Conservation (phyloP, 2,329 filamentous ascomycete species). For the Lecanicillium sp. region DNA sequence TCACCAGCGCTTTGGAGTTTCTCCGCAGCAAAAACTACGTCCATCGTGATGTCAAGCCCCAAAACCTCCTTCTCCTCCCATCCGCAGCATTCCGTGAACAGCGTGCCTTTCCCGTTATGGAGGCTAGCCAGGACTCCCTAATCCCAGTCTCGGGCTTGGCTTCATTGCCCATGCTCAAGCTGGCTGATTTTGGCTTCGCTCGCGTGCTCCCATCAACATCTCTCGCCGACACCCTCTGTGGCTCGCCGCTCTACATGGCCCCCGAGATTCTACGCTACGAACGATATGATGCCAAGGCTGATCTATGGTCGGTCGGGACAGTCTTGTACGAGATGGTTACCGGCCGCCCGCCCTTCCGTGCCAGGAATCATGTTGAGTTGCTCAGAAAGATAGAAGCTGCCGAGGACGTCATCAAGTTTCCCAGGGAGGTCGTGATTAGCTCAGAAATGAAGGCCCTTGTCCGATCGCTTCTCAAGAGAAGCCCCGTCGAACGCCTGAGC, state of each 20-base stretch:
- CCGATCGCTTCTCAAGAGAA: constrained; percentile 72
- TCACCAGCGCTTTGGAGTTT: constrained; percentile 86
- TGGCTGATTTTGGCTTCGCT: constrained; percentile 98
- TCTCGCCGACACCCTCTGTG: constrained; percentile 90
- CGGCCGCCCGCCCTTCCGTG: constrained; percentile 83
- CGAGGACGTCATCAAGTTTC: constrained; percentile 79
- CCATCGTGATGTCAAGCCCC: constrained; percentile 94
- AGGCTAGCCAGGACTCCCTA: constrained; percentile 69
- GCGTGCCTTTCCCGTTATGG: constrained; percentile 53
- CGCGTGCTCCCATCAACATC: constrained; percentile 84
- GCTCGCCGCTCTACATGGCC: constrained; percentile 96
- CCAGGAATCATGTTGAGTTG: constrained; percentile 89
- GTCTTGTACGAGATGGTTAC: constrained; percentile 94
- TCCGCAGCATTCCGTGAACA: constrained; percentile 62
- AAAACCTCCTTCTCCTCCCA: constrained; percentile 87
- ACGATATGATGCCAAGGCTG: constrained; percentile 93
- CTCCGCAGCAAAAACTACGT: constrained; percentile 79
- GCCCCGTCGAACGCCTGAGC: constrained; percentile 73
- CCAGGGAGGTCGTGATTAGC: constrained; percentile 62
- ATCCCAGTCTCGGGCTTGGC: constrained; percentile 73
- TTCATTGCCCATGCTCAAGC: constrained; percentile 90
- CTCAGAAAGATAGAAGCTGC: constrained; percentile 85
- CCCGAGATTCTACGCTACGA: constrained; percentile 96
- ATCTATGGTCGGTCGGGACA: constrained; percentile 95
- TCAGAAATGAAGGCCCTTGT: constrained; percentile 75